Percentiles rank a stretch among this genome's conserved stretches.
Conservation (phyloP, 164 flowering plant genomes). For the Dillenia suffruticosa region DNA sequence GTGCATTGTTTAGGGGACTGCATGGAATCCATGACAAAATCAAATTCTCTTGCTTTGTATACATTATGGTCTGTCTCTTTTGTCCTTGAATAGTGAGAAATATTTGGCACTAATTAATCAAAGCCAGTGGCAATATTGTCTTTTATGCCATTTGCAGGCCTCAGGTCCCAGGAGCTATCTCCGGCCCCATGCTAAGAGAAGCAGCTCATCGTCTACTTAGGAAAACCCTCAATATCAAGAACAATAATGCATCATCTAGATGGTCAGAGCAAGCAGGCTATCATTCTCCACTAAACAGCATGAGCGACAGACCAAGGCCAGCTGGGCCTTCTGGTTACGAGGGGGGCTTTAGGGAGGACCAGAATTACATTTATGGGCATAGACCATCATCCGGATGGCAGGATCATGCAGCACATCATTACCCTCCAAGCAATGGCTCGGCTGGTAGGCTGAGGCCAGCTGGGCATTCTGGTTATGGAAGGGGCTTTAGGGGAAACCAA, state of each 20-base stretch:
- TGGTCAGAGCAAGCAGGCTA: slow-evolving; percentile 20
- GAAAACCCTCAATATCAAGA: slow-evolving; percentile 56
- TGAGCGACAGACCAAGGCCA: slow-evolving; percentile 44
- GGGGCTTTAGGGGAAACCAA: slow-evolving; percentile 37
- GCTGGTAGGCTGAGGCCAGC: slow-evolving; percentile 52
- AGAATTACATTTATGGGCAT: slow-evolving; percentile 23
- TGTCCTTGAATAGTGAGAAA: no score
- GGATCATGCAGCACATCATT: slow-evolving; percentile 23
- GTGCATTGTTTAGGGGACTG: no score
- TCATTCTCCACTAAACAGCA: slow-evolving; percentile 26
- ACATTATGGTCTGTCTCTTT: no score
- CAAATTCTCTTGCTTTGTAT: no score
- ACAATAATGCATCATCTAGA: slow-evolving; percentile 24
- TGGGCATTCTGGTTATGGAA: slow-evolving; percentile 60
- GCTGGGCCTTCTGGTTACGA: slow-evolving; percentile 68
- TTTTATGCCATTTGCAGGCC: slow-evolving; percentile 43
- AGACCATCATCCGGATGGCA: slow-evolving; percentile 19
- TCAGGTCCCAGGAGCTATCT: slow-evolving; percentile 69
- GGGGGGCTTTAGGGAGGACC: slow-evolving; percentile 38
- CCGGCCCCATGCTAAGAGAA: slow-evolving; percentile 76
- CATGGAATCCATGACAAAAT: no score
- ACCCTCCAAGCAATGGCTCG: slow-evolving; percentile 21
- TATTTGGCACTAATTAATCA: no score
- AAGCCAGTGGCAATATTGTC: background rate
- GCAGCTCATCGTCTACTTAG: slow-evolving; percentile 91